A percentile compares a stretch with the other conserved stretches of the same genome.
Evolutionary conservation across 2,329 filamentous ascomycete species (phyloP).

Genomic region (Ascochyta lentis): DNA sequence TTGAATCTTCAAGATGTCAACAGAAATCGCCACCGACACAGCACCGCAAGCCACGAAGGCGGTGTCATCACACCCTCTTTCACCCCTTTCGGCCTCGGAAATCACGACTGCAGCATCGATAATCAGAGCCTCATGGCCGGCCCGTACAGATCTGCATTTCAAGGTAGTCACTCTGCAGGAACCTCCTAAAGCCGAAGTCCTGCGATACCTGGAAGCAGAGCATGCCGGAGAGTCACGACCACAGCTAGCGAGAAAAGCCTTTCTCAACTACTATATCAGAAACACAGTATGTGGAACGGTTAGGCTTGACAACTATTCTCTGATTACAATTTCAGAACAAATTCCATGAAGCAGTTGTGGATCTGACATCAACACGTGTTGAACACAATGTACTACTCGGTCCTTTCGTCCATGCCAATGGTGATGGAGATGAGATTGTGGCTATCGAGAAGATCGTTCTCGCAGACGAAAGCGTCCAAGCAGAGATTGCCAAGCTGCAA

Average conservation of each 20-base stretch:
- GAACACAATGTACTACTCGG: constrained; percentile 66
- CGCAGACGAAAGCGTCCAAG: constrained; percentile 62
- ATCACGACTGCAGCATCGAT: constrained; percentile 60
- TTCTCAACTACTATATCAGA: constrained; percentile 64
- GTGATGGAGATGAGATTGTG: constrained; percentile 66
- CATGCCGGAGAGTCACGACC: constrained; percentile 60
- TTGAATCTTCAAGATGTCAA: constrained; percentile 33
- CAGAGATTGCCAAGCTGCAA: constrained; percentile 65
- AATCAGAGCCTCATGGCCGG: constrained; percentile 62
- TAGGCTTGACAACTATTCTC: background rate
- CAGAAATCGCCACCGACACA: constrained; percentile 35
- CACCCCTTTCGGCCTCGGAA: constrained; percentile 64
- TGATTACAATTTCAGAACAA: constrained; percentile 57
- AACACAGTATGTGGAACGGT: constrained; percentile 59
- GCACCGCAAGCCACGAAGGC: constrained; percentile 30
- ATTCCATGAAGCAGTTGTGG: constrained; percentile 66
- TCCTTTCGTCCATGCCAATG: constrained; percentile 62
- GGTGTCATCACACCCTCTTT: constrained; percentile 61
- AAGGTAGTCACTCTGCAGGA: constrained; percentile 73
- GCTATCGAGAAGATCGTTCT: constrained; percentile 65
- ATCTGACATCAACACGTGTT: constrained; percentile 58
- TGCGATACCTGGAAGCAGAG: constrained; percentile 70
- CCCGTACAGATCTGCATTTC: constrained; percentile 63
- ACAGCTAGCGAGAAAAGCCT: constrained; percentile 60
- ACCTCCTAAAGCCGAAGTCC: constrained; percentile 64